These are phyloP conservation scores for Bauhinia variegata DNA, from an alignment of 306 rosid genomes.

Conservation along the genomic window DNA sequence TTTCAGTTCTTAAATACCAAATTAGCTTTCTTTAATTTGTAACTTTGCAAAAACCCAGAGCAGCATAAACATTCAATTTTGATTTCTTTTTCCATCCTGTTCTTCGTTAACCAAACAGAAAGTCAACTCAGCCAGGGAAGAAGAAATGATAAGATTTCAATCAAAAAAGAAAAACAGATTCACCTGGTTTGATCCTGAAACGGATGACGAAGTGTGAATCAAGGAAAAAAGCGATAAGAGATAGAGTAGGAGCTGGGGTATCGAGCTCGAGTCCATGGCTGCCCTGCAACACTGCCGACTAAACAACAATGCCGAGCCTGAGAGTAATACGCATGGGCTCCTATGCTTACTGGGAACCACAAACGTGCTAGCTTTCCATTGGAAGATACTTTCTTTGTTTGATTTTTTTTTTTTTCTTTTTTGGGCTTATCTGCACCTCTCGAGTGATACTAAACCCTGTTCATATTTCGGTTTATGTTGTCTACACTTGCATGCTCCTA, in stretches of 20 bases:
- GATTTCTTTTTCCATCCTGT: not conserved
- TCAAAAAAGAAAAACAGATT: not conserved
- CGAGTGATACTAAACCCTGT: too few relatives aligned
- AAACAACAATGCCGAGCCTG: too few relatives aligned
- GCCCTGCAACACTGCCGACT: too few relatives aligned
- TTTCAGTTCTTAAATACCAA: not conserved
- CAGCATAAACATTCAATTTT: not conserved
- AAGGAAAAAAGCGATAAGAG: constrained; percentile 22
- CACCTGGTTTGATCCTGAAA: constrained; percentile 67
- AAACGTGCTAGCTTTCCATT: too few relatives aligned
- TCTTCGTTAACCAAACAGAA: constrained; percentile 24
- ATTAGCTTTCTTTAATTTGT: not conserved
- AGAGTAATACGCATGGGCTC: too few relatives aligned
- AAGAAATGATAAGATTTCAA: not conserved
- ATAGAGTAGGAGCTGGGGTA: not conserved
- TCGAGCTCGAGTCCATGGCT: constrained; percentile 7
- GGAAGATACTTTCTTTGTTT: too few relatives aligned
- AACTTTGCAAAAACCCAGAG: not conserved
- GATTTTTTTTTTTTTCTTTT: too few relatives aligned
- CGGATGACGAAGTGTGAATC: constrained; percentile 28
- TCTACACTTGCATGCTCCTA: too few relatives aligned
- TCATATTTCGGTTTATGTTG: too few relatives aligned
- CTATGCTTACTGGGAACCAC: too few relatives aligned
- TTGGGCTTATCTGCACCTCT: too few relatives aligned
- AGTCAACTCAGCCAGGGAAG: constrained; percentile 6